Conservation (phyloP, 345 rosid species). For the Gossypium arboreum region DNA sequence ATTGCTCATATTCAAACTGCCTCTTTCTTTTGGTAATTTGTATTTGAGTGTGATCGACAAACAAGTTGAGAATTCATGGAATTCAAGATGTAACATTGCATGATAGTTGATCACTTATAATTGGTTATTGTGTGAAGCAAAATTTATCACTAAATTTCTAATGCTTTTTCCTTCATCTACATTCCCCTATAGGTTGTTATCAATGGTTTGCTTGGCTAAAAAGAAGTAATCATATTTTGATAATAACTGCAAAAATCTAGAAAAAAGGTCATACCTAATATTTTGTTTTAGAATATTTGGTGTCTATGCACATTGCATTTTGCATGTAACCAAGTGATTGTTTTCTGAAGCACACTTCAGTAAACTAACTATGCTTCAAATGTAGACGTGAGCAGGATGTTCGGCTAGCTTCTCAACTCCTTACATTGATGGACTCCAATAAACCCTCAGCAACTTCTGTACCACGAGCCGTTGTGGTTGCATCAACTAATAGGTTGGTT, state of each 20-base stretch:
- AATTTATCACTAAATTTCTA: not conserved
- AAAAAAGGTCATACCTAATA: not conserved
- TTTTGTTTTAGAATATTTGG: not conserved
- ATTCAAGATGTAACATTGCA: conserved; percentile 1
- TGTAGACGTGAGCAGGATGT: conserved; percentile 41
- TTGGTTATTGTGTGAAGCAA: not conserved
- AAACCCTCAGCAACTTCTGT: conserved; percentile 40
- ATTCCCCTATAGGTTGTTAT: not conserved
- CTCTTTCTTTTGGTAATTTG: not conserved
- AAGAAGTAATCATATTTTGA: not conserved
- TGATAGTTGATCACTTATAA: not conserved
- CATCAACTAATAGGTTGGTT: conserved; percentile 85
- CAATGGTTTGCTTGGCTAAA: not conserved
- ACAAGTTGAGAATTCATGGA: not conserved
- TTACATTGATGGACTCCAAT: conserved; percentile 73
- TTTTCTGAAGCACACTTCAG: not conserved
- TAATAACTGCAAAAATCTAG: not conserved
- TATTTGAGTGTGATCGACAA: not conserved
- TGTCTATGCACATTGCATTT: not conserved
- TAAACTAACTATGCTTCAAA: not conserved
- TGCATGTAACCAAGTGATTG: not conserved
- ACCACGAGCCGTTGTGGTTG: conserved; percentile 63
- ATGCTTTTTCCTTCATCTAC: not conserved
- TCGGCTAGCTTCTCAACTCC: conserved; percentile 74
- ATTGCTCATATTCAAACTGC: not conserved